Conservation (phyloP, 1,284 basidiomycete genomes). For the Ganoderma lucidum region DNA sequence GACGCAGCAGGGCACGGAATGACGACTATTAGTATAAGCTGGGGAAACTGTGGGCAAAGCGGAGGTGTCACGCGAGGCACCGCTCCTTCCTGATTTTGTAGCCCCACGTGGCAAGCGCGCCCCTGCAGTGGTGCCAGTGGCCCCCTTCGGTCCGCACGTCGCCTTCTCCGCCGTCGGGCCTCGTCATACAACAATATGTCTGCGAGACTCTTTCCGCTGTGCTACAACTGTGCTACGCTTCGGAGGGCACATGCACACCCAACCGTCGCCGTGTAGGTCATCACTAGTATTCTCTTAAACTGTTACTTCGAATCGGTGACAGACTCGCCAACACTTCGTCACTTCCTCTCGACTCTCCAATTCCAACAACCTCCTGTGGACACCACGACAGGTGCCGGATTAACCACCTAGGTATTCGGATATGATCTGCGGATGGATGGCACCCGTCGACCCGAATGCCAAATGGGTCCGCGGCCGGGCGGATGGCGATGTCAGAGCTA, state of each 20-base stretch:
- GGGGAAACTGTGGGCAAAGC: conserved; percentile 8
- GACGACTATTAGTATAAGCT: conserved; percentile 3
- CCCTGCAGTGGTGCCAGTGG: not conserved
- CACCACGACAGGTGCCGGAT: not conserved
- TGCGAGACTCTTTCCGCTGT: not conserved
- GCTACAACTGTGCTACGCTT: no score
- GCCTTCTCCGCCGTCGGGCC: not conserved
- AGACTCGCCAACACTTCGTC: not conserved
- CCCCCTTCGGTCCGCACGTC: not conserved
- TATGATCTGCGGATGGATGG: not conserved
- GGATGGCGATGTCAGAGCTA: conserved; percentile 16
- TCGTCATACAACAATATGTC: not conserved
- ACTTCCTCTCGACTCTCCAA: not conserved
- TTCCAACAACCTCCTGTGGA: not conserved
- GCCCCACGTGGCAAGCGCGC: conserved; percentile 14
- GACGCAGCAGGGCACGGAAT: not conserved
- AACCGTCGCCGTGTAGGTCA: not conserved
- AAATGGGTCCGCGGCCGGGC: not conserved
- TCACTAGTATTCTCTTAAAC: no score
- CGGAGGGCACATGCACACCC: no score
- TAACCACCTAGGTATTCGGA: not conserved
- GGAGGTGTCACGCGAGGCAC: conserved; percentile 22
- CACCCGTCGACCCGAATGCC: not conserved
- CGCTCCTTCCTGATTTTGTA: not conserved
- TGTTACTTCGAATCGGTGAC: no score